Evolutionary conservation across 2,329 filamentous ascomycete genomes (phyloP), one percentile per base, ranked within the genome.

Genomic region (Keithomyces neogunnii): DNA sequence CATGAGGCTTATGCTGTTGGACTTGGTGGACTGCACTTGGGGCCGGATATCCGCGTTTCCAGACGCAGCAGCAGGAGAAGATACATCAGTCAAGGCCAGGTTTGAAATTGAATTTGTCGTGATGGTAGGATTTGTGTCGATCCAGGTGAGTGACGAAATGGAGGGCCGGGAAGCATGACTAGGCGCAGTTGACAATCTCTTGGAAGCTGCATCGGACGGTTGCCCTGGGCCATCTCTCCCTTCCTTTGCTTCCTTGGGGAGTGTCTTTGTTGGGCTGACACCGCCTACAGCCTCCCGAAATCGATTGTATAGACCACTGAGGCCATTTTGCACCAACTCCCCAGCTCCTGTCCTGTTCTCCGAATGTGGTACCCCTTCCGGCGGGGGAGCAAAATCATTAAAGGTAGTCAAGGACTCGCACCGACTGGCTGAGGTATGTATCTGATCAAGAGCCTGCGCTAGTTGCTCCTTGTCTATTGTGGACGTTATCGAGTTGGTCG

Each of bases 341-440:
- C 83, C 81, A 0, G 85, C 76, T 38, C 88, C 73, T 7, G 80
- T 80, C 64, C 89, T 89, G 53, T 75, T 81, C 60, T 95, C 89
- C 29, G 75, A 69, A 11, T 73, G 69, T 2, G 77, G 73, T 1
- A 80, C 71, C 1, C 78, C 74, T 2, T 76, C 72, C 0, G 87
- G 84, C 4, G 85, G 84, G 1, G 85, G 84, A 1, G 86, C 88
- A 62, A 95, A 91, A 63, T 96, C 91, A 69, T 95, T 95, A 70
- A 97, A 97, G 7, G 90, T 95, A 2, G 92, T 97, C 46, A 97
- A 76, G 35, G 84, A 81, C 56, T 87, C 86, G 35, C 88, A 88
- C 64, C 88, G 87, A 62, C 88, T 95, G n/a, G 91, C 90, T 5
- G 88, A 84, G 48, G 77, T 89, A 68, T 96, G 92, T 58, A 96